Percentiles rank a stretch among this genome's conserved stretches.
Evolutionary conservation across 2,329 filamentous ascomycete species (phyloP).

Genomic region (Simplicillium sp.): DNA sequence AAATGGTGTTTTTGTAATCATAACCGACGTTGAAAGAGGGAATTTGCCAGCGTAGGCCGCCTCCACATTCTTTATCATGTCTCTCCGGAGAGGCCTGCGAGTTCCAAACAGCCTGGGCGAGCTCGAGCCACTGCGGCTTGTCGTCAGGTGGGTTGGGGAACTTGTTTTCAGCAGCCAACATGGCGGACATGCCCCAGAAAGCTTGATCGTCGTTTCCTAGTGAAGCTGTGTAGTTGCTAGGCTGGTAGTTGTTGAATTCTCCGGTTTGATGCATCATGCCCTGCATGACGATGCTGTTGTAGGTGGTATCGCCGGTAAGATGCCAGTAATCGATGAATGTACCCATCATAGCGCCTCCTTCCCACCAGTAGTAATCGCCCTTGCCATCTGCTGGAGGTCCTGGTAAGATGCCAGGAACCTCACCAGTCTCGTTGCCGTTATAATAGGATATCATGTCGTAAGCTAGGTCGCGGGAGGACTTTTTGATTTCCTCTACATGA

Average conservation of each 20-base stretch:
- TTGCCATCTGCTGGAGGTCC: conserved; percentile 27
- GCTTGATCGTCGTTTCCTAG: conserved; percentile 63
- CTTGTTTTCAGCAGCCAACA: conserved; percentile 56
- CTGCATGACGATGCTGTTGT: conserved; percentile 48
- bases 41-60: conserved; percentile 72
- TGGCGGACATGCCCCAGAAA: conserved; percentile 60
- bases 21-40: conserved; percentile 66
- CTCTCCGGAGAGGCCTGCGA: conserved; percentile 50
- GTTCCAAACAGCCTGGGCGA: conserved; percentile 63
- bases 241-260: conserved; percentile 49
- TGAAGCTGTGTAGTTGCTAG: conserved; percentile 45
- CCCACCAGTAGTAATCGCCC: conserved; percentile 66
- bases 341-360: conserved; percentile 60
- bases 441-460: conserved; percentile 34
- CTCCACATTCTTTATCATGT: conserved; percentile 54
- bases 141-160: conserved; percentile 48
- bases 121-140: conserved; percentile 50
- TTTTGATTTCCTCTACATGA: conserved; percentile 27
- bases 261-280: conserved; percentile 51
- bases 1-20: conserved; percentile 59
- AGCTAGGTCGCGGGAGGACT: conserved; percentile 27
- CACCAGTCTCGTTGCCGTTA: conserved; percentile 30
- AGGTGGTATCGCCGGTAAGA: conserved; percentile 53
- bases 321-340: conserved; percentile 63
- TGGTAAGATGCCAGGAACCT: conserved; percentile 39